phyloP scores from a whole-genome alignment of 2,329 filamentous ascomycete genomes.

The Hypoxylon sp. region DNA sequence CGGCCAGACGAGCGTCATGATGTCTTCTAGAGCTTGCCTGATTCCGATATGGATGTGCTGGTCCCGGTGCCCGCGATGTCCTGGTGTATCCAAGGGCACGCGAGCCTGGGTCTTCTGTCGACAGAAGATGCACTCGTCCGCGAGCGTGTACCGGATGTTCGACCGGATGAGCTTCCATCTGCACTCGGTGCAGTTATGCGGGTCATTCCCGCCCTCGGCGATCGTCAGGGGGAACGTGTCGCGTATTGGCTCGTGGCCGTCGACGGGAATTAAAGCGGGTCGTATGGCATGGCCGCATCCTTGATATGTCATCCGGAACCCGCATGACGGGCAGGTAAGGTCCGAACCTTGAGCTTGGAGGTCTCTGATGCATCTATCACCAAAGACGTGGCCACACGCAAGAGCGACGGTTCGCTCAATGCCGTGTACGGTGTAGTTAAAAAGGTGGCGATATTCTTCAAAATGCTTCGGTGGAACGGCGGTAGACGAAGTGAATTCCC shows the following conservation, averaged over 20 bases:
- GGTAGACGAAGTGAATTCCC: constrained; percentile 20
- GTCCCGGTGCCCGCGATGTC: constrained; percentile 45
- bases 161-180: constrained; percentile 42
- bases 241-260: constrained; percentile 36
- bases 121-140: constrained; percentile 45
- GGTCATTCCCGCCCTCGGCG: constrained; percentile 42
- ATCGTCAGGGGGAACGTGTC: constrained; percentile 48
- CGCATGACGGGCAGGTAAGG: constrained; percentile 46
- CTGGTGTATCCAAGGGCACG: constrained; percentile 25
- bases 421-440: constrained; percentile 34
- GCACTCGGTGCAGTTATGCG: constrained; percentile 47
- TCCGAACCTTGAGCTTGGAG: constrained; percentile 17
- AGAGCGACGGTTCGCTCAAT: constrained; percentile 47
- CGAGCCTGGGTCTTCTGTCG: constrained; percentile 23
- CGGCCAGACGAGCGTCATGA: constrained; percentile 44
- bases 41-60: constrained; percentile 40
- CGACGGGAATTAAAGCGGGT: constrained; percentile 40
- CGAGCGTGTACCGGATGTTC: constrained; percentile 38
- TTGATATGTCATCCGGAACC: constrained; percentile 45
- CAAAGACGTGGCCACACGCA: constrained; percentile 50
- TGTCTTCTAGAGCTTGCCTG: constrained; percentile 27
- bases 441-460: constrained; percentile 21
- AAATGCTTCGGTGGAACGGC: neutral
- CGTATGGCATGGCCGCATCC: constrained; percentile 45
- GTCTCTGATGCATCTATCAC: constrained; percentile 46